Conservation (phyloP, 495 filamentous ascomycete species). For the Penicillium robsamsonii region DNA sequence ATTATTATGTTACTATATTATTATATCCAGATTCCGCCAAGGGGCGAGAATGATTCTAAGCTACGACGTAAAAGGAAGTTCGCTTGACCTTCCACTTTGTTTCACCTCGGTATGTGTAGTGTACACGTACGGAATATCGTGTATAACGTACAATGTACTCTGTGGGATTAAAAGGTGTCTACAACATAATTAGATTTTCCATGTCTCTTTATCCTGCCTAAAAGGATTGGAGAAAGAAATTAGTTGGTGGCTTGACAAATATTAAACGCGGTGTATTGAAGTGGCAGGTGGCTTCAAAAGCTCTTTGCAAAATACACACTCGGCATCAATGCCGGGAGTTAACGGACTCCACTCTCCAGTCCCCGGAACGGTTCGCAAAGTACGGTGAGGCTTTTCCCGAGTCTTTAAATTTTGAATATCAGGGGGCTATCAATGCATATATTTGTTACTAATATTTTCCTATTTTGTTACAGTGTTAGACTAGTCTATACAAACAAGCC, state of each 20-base stretch:
- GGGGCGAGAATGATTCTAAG: conserved; percentile 12
- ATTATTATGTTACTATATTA: too few species aligned
- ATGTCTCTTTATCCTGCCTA: neutral
- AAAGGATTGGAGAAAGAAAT: neutral
- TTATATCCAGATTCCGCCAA: conserved; percentile 1
- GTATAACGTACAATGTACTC: neutral
- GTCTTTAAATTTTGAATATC: conserved; percentile 5
- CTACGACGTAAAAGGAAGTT: conserved; percentile 26
- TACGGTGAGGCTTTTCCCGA: conserved; percentile 29
- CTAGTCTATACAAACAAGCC: neutral
- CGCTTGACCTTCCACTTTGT: conserved; percentile 30
- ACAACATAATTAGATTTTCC: neutral
- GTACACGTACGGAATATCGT: neutral
- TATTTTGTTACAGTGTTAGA: neutral
- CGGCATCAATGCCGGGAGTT: conserved; percentile 28
- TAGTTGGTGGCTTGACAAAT: conserved; percentile 20
- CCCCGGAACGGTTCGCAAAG: conserved; percentile 19
- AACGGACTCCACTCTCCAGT: conserved; percentile 16
- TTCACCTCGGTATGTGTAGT: conserved; percentile 16
- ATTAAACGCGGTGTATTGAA: conserved; percentile 21
- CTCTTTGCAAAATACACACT: conserved; percentile 7
- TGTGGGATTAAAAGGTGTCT: too few species aligned
- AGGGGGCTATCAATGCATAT: conserved; percentile 4
- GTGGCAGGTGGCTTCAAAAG: conserved; percentile 16
- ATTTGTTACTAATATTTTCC: neutral